These are phyloP conservation scores for Penicillium sp. DNA, from an alignment of 2,329 filamentous ascomycete genomes.

Conservation along the genomic window DNA sequence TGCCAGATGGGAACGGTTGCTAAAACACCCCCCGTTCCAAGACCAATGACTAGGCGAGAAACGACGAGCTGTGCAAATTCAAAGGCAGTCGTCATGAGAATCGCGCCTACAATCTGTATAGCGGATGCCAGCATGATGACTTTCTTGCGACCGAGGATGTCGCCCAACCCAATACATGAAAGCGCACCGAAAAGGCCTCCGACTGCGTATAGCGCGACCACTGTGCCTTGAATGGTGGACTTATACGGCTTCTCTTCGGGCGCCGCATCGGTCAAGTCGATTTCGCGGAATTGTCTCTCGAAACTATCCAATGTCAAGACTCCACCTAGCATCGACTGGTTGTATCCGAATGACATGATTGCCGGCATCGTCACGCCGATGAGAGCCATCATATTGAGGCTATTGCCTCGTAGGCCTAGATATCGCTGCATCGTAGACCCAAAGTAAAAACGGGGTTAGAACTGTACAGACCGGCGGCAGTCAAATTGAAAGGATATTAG, in stretches of 20 bases:
- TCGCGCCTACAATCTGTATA: constrained; percentile 9
- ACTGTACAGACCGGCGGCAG: background rate
- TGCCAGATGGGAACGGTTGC: constrained; percentile 15
- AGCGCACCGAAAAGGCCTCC: constrained; percentile 13
- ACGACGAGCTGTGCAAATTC: constrained; percentile 8
- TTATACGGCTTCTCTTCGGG: constrained; percentile 4
- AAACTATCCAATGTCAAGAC: constrained; percentile 13
- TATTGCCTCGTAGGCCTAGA: constrained; percentile 12
- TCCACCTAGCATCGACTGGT: constrained; percentile 14
- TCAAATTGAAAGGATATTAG: background rate
- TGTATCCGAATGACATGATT: constrained; percentile 14
- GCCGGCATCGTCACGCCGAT: constrained; percentile 14
- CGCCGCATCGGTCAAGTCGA: constrained; percentile 5
- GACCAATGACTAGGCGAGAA: constrained; percentile 11
- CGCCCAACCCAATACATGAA: constrained; percentile 11
- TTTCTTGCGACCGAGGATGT: constrained; percentile 10
- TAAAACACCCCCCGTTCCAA: constrained; percentile 9
- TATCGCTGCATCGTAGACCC: constrained; percentile 6
- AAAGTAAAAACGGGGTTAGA: background rate
- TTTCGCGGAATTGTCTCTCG: constrained; percentile 10
- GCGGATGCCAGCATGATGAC: constrained; percentile 8
- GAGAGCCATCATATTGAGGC: constrained; percentile 11
- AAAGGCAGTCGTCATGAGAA: constrained; percentile 12
- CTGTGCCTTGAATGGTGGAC: constrained; percentile 10
- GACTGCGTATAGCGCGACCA: constrained; percentile 13